Conservation (phyloP, 768 basidiomycete genomes). For the Podaxis pistillaris region DNA sequence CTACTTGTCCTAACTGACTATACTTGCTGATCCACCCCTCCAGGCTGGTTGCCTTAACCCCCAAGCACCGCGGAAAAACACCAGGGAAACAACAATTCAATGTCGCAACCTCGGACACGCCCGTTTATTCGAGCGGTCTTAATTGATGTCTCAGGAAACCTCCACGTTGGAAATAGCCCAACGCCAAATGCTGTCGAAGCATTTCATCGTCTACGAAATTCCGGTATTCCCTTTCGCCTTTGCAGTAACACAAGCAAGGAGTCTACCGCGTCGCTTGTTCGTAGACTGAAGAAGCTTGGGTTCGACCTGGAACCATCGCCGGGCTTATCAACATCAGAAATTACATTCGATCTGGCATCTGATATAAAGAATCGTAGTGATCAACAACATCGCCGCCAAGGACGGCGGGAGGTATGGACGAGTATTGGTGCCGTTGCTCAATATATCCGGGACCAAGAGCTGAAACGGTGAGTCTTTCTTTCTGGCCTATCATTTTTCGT, state of each 20-base stretch:
- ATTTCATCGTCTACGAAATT: constrained; percentile 32
- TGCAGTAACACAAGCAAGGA: constrained; percentile 76
- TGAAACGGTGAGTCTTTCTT: constrained; percentile 37
- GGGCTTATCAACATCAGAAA: not conserved
- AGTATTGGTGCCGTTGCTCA: constrained; percentile 59
- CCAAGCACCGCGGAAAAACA: not conserved
- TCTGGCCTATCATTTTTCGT: not conserved
- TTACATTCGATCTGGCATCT: not conserved
- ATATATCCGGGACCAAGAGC: constrained; percentile 36
- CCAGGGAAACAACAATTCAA: not conserved
- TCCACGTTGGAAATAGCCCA: constrained; percentile 52
- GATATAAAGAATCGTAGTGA: not conserved
- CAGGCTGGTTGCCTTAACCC: not conserved
- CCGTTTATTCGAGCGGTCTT: constrained; percentile 50
- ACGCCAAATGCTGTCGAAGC: constrained; percentile 49
- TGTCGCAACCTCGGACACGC: constrained; percentile 18
- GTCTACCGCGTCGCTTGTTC: constrained; percentile 42
- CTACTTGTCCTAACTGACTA: too few relatives aligned
- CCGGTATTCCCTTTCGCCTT: constrained; percentile 43
- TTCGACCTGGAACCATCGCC: constrained; percentile 36
- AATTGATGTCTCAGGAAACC: constrained; percentile 67
- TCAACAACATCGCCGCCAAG: not conserved
- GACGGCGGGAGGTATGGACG: constrained; percentile 53
- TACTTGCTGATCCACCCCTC: not conserved
- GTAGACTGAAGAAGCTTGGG: constrained; percentile 44